Base-by-base conservation (phyloP, 805 yeast genomes). In the Wickerhamiella parazyma region DNA sequence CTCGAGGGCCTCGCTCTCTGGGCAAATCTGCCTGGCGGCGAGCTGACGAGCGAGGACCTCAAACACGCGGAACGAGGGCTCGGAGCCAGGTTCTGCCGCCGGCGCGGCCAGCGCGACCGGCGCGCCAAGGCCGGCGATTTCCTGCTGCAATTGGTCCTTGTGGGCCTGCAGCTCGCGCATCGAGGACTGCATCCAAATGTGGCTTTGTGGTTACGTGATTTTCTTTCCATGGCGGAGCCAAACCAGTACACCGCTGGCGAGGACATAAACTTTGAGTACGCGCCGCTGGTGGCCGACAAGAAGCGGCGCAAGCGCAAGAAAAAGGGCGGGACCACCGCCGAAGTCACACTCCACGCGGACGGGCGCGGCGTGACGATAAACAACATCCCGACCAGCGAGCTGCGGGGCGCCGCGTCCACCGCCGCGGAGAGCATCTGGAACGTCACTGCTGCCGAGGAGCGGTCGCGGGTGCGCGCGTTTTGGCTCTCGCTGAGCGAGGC, bases 281-380 rank as follows among this genome's bases (percentile, higher is more conserved):
- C 37, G 45, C 39, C 33, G 5, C 26, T 36, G 5, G 33, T 22
- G 16, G 16, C 44, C 18, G 31, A 45, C 33, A 50, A 51, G 46
- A 44, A 41, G 41, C 48, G 48, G 43, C 49, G 49, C 29, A 41
- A 42, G 33, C 48, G 50, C 46, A 50, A 50, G 48, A 48, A 48
- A 42, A 47, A 44, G 36, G 22, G 14, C 17, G 26, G 20, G 3
- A n/a, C 36, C 8, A 21, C 34, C 21, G 24, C 35, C 18, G 35
- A 22, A 20, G 76, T 51, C 74, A 78, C 11, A 66, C 69, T 33
- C 69, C 72, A 28, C 3, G 71, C 78, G 3, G 79, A 81, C 56
- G 93, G 93, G 6, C 48, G 48, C 14, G 83, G 80, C 51, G 80
- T 82, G 4, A 72, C 81, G 39, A 85, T 83, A 19, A 80, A 80